These are phyloP conservation scores for Decorospora gaudefroyi DNA, from an alignment of 2,329 filamentous ascomycete genomes.

Conservation along the genomic window DNA sequence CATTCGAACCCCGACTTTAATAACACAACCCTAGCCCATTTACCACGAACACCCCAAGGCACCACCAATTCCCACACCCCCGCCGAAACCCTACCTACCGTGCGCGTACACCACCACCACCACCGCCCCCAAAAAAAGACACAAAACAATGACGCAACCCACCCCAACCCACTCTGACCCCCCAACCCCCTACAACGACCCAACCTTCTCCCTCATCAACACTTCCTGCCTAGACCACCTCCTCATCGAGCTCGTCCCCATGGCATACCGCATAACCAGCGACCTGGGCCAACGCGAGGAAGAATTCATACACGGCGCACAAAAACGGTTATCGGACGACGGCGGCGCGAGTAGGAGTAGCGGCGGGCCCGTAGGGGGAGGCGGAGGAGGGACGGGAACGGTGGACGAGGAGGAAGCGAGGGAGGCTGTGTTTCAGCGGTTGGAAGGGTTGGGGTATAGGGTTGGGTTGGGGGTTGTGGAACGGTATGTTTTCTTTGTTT, in stretches of 20 bases:
- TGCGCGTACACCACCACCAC: too few relatives aligned
- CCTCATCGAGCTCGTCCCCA: slow-evolving; percentile 93
- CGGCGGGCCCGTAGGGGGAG: slow-evolving; percentile 18
- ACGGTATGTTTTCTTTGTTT: slow-evolving; percentile 60
- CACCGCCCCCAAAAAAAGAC: neutral
- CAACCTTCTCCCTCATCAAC: slow-evolving; percentile 74
- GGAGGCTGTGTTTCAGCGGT: slow-evolving; percentile 80
- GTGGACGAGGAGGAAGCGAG: slow-evolving; percentile 79
- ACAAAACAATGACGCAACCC: slow-evolving; percentile 30
- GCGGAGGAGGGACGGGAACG: slow-evolving; percentile 27
- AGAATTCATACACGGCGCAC: slow-evolving; percentile 38
- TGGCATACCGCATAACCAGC: slow-evolving; percentile 83
- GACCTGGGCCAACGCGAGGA: slow-evolving; percentile 64
- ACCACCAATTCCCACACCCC: neutral
- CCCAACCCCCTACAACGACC: slow-evolving; percentile 62
- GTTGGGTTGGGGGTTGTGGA: slow-evolving; percentile 93
- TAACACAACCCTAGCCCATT: too few relatives aligned
- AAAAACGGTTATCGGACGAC: slow-evolving; percentile 30
- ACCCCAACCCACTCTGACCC: slow-evolving; percentile 18
- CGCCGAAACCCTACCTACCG: neutral
- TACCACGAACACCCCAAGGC: too few relatives aligned
- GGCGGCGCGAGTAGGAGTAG: slow-evolving; percentile 25
- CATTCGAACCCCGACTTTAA: slow-evolving; percentile 2
- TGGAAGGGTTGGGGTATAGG: slow-evolving; percentile 85
- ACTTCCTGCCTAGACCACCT: slow-evolving; percentile 90